Evolutionary conservation across 345 rosid species (phyloP), one percentile per base, ranked within the genome.

Genomic region (Viola odorata): DNA sequence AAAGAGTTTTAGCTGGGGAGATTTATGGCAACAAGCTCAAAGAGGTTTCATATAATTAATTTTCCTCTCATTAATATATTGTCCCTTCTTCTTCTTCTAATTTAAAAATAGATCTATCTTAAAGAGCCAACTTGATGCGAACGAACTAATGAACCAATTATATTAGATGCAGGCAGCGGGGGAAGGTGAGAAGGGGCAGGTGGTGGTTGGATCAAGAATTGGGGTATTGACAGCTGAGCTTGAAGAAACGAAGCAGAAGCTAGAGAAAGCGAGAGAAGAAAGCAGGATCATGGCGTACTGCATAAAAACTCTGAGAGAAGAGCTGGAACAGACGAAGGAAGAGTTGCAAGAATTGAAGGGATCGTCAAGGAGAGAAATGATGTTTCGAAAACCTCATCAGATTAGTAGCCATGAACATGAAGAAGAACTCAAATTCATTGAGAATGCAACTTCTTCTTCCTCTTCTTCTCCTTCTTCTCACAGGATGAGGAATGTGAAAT

Each of bases 171-270:
- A 62, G 17, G 63, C 61, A 23, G 32, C 32, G 8, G 65, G 53
- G 72, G 70, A 60, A 37, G 55, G 38, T 38, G 69, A 64, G 59
- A 77, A 40, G 9, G 52, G 44, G 23, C 64, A 58, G 10, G 70
- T 37, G 10, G 70, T 37, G 7, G 67, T 44, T n/a, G 76, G 59
- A 6, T 69, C 84, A 14, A 69, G 54, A 69, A 41, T 74, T 12
- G 69, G 61, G 52, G 66, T 73, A 32, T 45, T 81, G 13, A 75
- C 56, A 62, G 64, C 68, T 3, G 89, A 88, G 80, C 88, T 88
- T 6, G 82, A 78, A 62, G 79, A 84, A 44, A 82, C 81, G 53
- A 85, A 79, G 65, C 60, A 67, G 51, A 75, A 53, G 73, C 85
- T 85, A 14, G 16, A 69, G 17, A 78, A 59, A 58, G 82, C 82